phyloP scores from a whole-genome alignment of 768 basidiomycete genomes.

The Tricholoma sp. region DNA sequence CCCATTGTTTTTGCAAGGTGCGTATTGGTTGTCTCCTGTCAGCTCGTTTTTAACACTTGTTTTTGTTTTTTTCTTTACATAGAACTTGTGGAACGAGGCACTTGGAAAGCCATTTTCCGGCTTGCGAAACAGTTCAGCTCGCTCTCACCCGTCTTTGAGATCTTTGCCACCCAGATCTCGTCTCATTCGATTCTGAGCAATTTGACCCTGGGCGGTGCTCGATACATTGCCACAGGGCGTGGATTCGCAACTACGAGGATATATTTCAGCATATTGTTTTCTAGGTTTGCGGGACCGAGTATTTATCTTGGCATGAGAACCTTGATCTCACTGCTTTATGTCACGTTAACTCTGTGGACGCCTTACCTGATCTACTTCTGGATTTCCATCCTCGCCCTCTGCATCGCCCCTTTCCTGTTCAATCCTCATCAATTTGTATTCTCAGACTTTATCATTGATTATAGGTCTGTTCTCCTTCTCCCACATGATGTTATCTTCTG shows the following conservation, averaged over 20 bases:
- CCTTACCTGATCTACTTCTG: slow-evolving; percentile 97
- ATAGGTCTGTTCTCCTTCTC: slow-evolving; percentile 44
- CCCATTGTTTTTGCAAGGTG: slow-evolving; percentile 93
- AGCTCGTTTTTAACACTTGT: slow-evolving; percentile 4
- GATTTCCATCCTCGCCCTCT: slow-evolving; percentile 89
- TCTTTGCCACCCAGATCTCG: slow-evolving; percentile 97
- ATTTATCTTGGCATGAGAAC: slow-evolving; percentile 97
- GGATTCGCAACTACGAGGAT: slow-evolving; percentile 97
- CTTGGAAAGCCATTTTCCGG: slow-evolving; percentile 85
- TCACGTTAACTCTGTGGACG: slow-evolving; percentile 89
- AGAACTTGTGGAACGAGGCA: slow-evolving; percentile 96
- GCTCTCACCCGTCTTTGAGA: slow-evolving; percentile 92
- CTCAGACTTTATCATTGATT: slow-evolving; percentile 96
- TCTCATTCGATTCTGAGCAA: slow-evolving; percentile 97
- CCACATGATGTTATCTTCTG: not conserved
- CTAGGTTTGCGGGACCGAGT: slow-evolving; percentile 96
- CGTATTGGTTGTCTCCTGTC: slow-evolving; percentile 11
- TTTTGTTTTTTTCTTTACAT: too few relatives aligned
- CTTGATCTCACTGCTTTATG: slow-evolving; percentile 87
- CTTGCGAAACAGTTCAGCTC: slow-evolving; percentile 93
- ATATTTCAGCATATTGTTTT: slow-evolving; percentile 92
- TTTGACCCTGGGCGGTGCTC: slow-evolving; percentile 94
- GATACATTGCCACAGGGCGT: slow-evolving; percentile 98
- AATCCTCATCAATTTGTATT: slow-evolving; percentile 99
- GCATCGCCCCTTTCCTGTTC: slow-evolving; percentile 95